Conservation (phyloP, 2,329 filamentous ascomycete genomes). For the Capronia epimyces region DNA sequence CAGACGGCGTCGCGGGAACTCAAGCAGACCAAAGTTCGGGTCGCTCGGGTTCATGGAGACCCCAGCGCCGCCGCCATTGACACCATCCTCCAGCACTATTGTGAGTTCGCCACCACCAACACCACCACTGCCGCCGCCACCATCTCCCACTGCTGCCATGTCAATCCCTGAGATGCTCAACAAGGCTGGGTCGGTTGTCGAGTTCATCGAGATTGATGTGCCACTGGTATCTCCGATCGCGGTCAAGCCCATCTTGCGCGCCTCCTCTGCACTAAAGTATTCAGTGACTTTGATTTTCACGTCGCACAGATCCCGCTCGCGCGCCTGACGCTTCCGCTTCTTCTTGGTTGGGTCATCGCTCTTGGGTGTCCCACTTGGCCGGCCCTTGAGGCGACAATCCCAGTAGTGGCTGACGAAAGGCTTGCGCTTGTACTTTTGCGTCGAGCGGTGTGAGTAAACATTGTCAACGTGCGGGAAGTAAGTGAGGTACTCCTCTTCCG, state of each 20-base stretch:
- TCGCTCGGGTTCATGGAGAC: constrained; percentile 19
- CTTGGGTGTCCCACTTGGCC: constrained; percentile 67
- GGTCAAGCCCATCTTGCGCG: constrained; percentile 16
- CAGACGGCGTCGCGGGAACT: constrained; percentile 36
- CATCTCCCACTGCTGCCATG: constrained; percentile 11
- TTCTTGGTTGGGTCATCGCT: constrained; percentile 75
- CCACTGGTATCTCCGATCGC: constrained; percentile 29
- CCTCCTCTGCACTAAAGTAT: constrained; percentile 56
- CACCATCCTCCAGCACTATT: constrained; percentile 25
- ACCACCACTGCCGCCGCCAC: constrained; percentile 18
- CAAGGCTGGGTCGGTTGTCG: neutral
- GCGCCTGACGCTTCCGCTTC: constrained; percentile 70
- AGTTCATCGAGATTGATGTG: constrained; percentile 28
- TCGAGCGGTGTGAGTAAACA: constrained; percentile 77
- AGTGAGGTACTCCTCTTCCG: constrained; percentile 68
- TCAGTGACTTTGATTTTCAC: constrained; percentile 84
- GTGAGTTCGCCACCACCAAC: constrained; percentile 27
- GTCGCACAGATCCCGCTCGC: constrained; percentile 73
- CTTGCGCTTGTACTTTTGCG: constrained; percentile 73
- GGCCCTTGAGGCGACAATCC: constrained; percentile 76
- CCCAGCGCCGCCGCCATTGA: constrained; percentile 15
- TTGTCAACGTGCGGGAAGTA: constrained; percentile 83
- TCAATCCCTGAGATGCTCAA: neutral
- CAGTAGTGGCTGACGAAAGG: constrained; percentile 80
- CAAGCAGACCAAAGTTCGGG: constrained; percentile 40